Percentiles rank a stretch among this genome's conserved stretches.
phyloP scores from a whole-genome alignment of 345 rosid genomes.

The Gynandropsis gynandra region DNA sequence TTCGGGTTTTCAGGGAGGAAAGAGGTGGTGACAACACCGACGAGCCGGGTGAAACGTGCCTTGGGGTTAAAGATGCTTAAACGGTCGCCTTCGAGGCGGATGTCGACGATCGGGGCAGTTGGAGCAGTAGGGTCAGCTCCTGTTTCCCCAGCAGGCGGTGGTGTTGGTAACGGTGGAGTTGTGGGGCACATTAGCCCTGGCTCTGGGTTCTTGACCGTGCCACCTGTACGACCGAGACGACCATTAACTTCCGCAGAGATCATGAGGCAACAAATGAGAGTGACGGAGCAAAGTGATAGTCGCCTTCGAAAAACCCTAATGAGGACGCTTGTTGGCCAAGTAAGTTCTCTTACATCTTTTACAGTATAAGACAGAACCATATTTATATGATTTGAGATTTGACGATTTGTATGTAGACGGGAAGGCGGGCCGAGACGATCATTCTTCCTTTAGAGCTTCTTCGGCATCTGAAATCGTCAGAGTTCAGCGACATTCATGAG shows the following conservation, averaged over 20 bases:
- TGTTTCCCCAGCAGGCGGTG: slow-evolving; percentile 35
- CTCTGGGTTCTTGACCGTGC: slow-evolving; percentile 36
- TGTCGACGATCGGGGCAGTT: slow-evolving; percentile 31
- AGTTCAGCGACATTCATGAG: slow-evolving; percentile 59
- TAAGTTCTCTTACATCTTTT: slow-evolving; percentile 29
- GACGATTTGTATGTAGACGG: slow-evolving; percentile 35
- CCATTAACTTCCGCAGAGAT: slow-evolving; percentile 89
- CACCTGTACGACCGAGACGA: slow-evolving; percentile 43
- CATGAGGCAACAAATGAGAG: slow-evolving; percentile 89
- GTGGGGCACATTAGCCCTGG: slow-evolving; percentile 29
- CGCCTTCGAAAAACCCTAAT: slow-evolving; percentile 77
- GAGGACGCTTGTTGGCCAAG: slow-evolving; percentile 92
- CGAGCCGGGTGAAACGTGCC: slow-evolving; percentile 64
- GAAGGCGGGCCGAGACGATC: slow-evolving; percentile 77
- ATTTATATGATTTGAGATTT: neutral
- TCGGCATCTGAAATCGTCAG: slow-evolving; percentile 72
- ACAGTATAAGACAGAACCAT: no score
- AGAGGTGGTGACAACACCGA: slow-evolving; percentile 73
- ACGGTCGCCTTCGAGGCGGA: slow-evolving; percentile 64
- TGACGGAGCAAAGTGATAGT: slow-evolving; percentile 80
- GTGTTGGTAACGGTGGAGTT: slow-evolving; percentile 15
- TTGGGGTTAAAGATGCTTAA: slow-evolving; percentile 70
- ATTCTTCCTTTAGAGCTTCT: slow-evolving; percentile 85
- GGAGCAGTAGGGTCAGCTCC: slow-evolving; percentile 35
- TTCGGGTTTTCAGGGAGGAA: slow-evolving; percentile 45